Conservation (phyloP, 495 filamentous ascomycete species). For the Penicillium cataractarum region DNA sequence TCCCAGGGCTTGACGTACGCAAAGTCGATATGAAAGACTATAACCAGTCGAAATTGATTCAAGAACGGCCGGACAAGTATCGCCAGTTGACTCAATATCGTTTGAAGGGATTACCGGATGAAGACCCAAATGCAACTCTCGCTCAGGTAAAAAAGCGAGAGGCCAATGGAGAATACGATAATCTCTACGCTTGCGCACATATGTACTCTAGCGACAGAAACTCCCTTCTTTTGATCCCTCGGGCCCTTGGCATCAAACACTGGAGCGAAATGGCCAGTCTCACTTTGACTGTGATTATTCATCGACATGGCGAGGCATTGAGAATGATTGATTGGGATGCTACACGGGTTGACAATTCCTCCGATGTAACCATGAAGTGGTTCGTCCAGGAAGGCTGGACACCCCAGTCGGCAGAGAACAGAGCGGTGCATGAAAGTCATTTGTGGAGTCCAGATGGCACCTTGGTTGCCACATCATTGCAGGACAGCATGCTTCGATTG, state of each 20-base stretch:
- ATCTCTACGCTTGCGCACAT: constrained; percentile 66
- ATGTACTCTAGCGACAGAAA: constrained; percentile 72
- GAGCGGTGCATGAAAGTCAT: constrained; percentile 63
- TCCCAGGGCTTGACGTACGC: constrained; percentile 62
- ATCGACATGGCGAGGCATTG: constrained; percentile 46
- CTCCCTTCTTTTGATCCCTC: constrained; percentile 63
- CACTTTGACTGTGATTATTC: constrained; percentile 64
- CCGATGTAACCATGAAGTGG: constrained; percentile 54
- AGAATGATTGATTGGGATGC: constrained; percentile 44
- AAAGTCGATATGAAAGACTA: constrained; percentile 65
- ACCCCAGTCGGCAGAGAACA: constrained; percentile 56
- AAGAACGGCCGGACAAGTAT: constrained; percentile 51
- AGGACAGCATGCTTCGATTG: constrained; percentile 59
- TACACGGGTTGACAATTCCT: constrained; percentile 15
- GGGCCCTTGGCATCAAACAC: constrained; percentile 59
- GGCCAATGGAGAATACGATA: constrained; percentile 44
- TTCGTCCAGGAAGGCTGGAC: constrained; percentile 70
- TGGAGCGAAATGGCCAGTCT: constrained; percentile 61
- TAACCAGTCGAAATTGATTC: constrained; percentile 49
- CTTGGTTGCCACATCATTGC: constrained; percentile 65
- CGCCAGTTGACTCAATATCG: constrained; percentile 64
- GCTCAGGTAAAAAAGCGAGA: constrained; percentile 28
- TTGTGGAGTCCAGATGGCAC: constrained; percentile 64
- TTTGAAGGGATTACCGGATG: constrained; percentile 46
- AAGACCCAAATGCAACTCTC: constrained; percentile 17